phyloP scores from a whole-genome alignment of 2,329 filamentous ascomycete genomes.

The Chaetomium sp. region DNA sequence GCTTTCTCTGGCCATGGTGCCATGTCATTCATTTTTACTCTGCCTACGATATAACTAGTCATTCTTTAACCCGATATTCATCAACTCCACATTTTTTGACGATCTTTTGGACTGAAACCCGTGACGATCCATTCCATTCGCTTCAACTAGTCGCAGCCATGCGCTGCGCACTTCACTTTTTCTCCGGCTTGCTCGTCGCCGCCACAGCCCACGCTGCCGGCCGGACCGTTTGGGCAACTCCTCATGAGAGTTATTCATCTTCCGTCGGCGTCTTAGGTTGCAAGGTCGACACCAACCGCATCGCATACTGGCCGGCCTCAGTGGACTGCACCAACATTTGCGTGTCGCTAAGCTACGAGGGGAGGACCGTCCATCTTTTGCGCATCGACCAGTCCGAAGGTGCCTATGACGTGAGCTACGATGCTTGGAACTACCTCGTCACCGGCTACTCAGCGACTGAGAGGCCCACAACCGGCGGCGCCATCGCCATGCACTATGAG shows the following conservation, averaged over 20 bases:
- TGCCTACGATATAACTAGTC: conserved; percentile 12
- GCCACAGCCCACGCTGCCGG: conserved; percentile 32
- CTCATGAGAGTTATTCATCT: conserved; percentile 59
- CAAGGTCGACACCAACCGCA: conserved; percentile 62
- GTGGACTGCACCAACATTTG: conserved; percentile 60
- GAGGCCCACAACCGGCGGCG: conserved; percentile 52
- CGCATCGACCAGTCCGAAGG: conserved; percentile 59
- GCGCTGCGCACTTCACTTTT: conserved; percentile 25
- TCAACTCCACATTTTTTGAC: background rate
- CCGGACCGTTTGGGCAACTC: conserved; percentile 48
- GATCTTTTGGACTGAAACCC: conserved; percentile 3
- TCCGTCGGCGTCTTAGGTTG: conserved; percentile 62
- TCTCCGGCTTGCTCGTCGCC: conserved; percentile 25
- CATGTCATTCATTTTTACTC: conserved; percentile 25
- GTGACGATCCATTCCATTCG: conserved; percentile 17
- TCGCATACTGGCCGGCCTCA: conserved; percentile 61
- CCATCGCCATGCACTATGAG: conserved; percentile 54
- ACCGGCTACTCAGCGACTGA: conserved; percentile 52
- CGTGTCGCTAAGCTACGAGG: conserved; percentile 53
- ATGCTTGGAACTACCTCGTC: conserved; percentile 62
- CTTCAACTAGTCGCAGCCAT: conserved; percentile 27
- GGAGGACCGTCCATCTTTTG: conserved; percentile 58
- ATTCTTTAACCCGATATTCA: conserved; percentile 15
- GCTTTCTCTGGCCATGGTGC: conserved; percentile 21
- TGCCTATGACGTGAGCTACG: conserved; percentile 61